Conservation (phyloP, 169 alveolate genomes). For the Cryptosporidium tyzzeri region DNA sequence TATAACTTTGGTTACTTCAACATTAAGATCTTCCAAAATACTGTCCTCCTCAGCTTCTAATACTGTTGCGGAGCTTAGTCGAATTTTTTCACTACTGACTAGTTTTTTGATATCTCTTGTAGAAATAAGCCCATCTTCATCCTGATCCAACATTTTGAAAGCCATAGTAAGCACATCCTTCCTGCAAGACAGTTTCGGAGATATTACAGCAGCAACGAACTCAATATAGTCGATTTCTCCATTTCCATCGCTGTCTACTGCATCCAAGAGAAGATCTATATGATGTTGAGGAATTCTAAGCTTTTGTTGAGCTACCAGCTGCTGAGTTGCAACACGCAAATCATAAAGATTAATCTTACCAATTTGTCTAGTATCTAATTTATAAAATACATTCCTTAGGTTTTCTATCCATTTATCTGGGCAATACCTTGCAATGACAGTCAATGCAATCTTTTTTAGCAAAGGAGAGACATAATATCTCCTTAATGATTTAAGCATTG, state of each 20-base stretch:
- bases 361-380: constrained; percentile 51
- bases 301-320: constrained; percentile 14
- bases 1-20: constrained; percentile 2
- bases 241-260: constrained; percentile 70
- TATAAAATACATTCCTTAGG: constrained; percentile 47
- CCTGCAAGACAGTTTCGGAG: constrained; percentile 47
- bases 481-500: constrained; percentile 49
- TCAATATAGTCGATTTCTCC: constrained; percentile 64
- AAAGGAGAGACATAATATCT: constrained; percentile 60
- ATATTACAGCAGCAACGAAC: constrained; percentile 63
- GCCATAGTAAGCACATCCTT: constrained; percentile 44
- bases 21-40: constrained; percentile 57
- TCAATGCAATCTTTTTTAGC: constrained; percentile 52
- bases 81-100: constrained; percentile 40
- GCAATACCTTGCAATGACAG: constrained; percentile 66
- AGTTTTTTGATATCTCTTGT: constrained; percentile 36
- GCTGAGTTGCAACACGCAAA: constrained; percentile 34
- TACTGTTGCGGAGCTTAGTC: constrained; percentile 25
- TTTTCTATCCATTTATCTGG: constrained; percentile 69
- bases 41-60: constrained; percentile 22
- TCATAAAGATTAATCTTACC: constrained; percentile 50
- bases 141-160: constrained; percentile 64
- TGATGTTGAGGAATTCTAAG: constrained; percentile 41
- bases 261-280: constrained; percentile 55
- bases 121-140: constrained; percentile 47